Conservation (phyloP, 2,329 filamentous ascomycete species). For the Xylaria hypoxylon region DNA sequence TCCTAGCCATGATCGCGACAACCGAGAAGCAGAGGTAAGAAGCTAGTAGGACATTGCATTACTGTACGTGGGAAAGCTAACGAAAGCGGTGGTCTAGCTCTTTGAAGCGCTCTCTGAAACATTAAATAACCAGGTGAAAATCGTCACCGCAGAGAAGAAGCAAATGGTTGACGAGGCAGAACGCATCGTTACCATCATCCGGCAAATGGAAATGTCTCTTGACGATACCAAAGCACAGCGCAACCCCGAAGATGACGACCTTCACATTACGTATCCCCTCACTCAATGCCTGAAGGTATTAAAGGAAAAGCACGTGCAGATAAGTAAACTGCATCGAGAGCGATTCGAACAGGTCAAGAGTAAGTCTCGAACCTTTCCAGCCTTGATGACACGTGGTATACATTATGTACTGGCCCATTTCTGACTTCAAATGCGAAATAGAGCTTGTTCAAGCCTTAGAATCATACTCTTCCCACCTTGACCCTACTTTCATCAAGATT, state of each 20-base stretch:
- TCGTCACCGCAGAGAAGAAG: slow-evolving; percentile 89
- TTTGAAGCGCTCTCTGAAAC: slow-evolving; percentile 93
- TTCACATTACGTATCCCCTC: slow-evolving; percentile 86
- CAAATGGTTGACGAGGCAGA: slow-evolving; percentile 90
- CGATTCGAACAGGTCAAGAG: slow-evolving; percentile 96
- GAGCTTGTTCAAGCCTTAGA: slow-evolving; percentile 93
- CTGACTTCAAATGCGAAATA: slow-evolving; percentile 52
- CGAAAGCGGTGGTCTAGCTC: slow-evolving; percentile 66
- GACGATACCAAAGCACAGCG: slow-evolving; percentile 77
- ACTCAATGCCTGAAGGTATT: slow-evolving; percentile 81
- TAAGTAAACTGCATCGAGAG: slow-evolving; percentile 87
- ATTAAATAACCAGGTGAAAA: slow-evolving; percentile 86
- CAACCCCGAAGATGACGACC: slow-evolving; percentile 72
- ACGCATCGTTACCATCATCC: slow-evolving; percentile 84
- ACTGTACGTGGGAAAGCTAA: slow-evolving; percentile 34
- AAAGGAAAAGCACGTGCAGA: slow-evolving; percentile 85
- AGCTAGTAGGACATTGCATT: slow-evolving; percentile 29
- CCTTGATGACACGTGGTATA: background rate
- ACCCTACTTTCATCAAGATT: slow-evolving; percentile 87
- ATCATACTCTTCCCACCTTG: slow-evolving; percentile 96
- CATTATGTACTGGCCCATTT: background rate
- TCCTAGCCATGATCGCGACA: slow-evolving; percentile 90
- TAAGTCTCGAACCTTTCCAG: slow-evolving; percentile 58
- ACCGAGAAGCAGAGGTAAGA: slow-evolving; percentile 86
- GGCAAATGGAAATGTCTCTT: slow-evolving; percentile 92